Evolutionary conservation across 2,329 filamentous ascomycete species (phyloP), one percentile per base, ranked within the genome.

Genomic region (Penicillium sp.): DNA sequence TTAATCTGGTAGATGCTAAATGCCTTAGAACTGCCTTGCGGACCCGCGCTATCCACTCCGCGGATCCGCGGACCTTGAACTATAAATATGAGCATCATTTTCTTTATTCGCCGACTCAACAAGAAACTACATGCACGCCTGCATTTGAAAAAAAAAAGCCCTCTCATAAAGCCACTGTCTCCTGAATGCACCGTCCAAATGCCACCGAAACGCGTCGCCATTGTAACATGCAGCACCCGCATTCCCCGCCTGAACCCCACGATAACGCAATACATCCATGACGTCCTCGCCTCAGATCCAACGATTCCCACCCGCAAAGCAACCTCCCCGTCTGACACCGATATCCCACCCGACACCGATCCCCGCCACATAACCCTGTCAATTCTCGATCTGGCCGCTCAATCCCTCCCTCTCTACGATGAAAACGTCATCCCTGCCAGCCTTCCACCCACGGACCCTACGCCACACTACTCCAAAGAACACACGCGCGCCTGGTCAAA

Each of bases 401-500:
- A 69, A 55, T 57, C 66, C 1, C 68, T 77, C 0, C 74, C 74
- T 6, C 57, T 75, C 20, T 78, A 72, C 62, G 64, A 77, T 51
- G 73, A 77, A 56, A 57, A 71, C 2, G 67, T 64, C 14, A 73
- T 77, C 29, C 76, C 75, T 1, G 69, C 73, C 14, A 59, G 58
- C 8, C 68, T 76, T 22, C 65, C 65, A 11, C 57, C 65, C 1
- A 26, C 62, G 3, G 59, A 67, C 14, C 63, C 63, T 11, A 62
- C 62, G 14, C 62, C 63, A 11, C 63, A 70, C 43, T 79, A 77
- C 63, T 60, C 55, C 5, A 68, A 75, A 47, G 58, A 61, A 5
- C 73, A 76, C 51, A 73, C 73, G 1, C 69, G 63, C 6, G 62
- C 58, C 22, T 79, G 77, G 77, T 74, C 71, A 0, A 41, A 54